Percentiles rank a stretch among this genome's conserved stretches.
These are phyloP conservation scores for Aspergillus nomiae DNA, from an alignment of 2,329 filamentous ascomycete genomes.

Conservation along the genomic window DNA sequence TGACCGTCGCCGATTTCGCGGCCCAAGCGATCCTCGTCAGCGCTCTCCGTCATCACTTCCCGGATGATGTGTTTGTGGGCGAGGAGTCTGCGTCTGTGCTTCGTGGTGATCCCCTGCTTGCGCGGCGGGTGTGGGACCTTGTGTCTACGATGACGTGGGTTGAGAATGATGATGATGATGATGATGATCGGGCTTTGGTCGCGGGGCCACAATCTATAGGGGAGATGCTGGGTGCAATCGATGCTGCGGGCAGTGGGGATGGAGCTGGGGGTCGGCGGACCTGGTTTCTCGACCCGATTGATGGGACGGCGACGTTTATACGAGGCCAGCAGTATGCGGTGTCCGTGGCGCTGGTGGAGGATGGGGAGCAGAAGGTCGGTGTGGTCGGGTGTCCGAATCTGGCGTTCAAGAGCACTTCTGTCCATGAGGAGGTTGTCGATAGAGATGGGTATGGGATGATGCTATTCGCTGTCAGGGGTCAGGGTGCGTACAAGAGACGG, in stretches of 20 bases:
- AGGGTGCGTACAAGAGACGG: slow-evolving; percentile 7
- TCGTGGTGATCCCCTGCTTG: slow-evolving; percentile 7
- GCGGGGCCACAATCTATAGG: background rate
- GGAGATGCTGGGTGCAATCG: slow-evolving; percentile 9
- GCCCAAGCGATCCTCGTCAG: slow-evolving; percentile 12
- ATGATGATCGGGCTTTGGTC: background rate
- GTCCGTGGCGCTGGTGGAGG: slow-evolving; percentile 11
- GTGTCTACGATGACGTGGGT: background rate
- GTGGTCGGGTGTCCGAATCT: slow-evolving; percentile 14
- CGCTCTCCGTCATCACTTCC: slow-evolving; percentile 8
- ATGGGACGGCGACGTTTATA: slow-evolving; percentile 12
- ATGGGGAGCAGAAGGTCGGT: slow-evolving; percentile 12
- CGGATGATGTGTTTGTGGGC: slow-evolving; percentile 7
- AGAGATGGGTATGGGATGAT: slow-evolving; percentile 5
- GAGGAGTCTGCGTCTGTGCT: slow-evolving; percentile 8
- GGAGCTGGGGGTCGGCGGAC: slow-evolving; percentile 1
- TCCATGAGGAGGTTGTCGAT: slow-evolving; percentile 7
- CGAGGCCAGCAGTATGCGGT: slow-evolving; percentile 13
- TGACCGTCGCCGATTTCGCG: slow-evolving; percentile 9
- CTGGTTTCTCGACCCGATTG: slow-evolving; percentile 15
- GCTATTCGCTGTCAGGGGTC: slow-evolving; percentile 10
- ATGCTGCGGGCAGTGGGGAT: background rate
- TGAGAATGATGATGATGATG: background rate
- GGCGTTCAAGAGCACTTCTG: background rate
- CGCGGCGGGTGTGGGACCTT: slow-evolving; percentile 9